Percentiles rank a stretch among this genome's conserved stretches.
These are phyloP conservation scores for Ambrosiella beaveri DNA, from an alignment of 2,329 filamentous ascomycete genomes.

Conservation along the genomic window DNA sequence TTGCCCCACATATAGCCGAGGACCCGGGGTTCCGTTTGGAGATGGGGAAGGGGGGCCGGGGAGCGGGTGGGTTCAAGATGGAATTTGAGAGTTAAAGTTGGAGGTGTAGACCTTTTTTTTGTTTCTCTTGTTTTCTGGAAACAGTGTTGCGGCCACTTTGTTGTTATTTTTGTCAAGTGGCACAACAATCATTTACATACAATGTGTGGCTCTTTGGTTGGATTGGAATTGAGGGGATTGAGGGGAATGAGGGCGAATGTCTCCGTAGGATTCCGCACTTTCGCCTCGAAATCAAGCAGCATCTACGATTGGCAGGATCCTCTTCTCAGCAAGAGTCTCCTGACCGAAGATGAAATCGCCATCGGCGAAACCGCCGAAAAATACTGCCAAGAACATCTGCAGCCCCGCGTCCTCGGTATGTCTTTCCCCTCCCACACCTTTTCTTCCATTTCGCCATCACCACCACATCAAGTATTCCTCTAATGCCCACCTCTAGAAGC, in stretches of 20 bases:
- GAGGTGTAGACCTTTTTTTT: not conserved
- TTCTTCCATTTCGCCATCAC: not conserved
- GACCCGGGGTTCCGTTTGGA: not conserved
- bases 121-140: not conserved
- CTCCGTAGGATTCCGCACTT: not conserved
- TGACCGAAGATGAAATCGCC: slow-evolving; percentile 80
- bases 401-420: slow-evolving; percentile 72
- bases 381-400: slow-evolving; percentile 81
- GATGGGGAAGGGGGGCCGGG: not conserved
- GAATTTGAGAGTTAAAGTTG: not conserved
- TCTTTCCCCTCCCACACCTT: slow-evolving; percentile 12
- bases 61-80: not conserved
- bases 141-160: not conserved
- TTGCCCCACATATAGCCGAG: not conserved
- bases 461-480: not conserved
- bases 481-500: slow-evolving; percentile 38
- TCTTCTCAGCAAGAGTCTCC: slow-evolving; percentile 52
- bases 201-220: not conserved
- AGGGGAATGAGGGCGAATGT: not conserved
- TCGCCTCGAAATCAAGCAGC: not conserved
- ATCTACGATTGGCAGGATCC: slow-evolving; percentile 87
- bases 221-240: not conserved
- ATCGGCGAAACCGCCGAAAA: slow-evolving; percentile 81
- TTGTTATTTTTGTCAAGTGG: not conserved
- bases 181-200: not conserved